These are phyloP conservation scores for Thelonectria rubi DNA, from an alignment of 2,329 filamentous ascomycete species.

Conservation along the genomic window DNA sequence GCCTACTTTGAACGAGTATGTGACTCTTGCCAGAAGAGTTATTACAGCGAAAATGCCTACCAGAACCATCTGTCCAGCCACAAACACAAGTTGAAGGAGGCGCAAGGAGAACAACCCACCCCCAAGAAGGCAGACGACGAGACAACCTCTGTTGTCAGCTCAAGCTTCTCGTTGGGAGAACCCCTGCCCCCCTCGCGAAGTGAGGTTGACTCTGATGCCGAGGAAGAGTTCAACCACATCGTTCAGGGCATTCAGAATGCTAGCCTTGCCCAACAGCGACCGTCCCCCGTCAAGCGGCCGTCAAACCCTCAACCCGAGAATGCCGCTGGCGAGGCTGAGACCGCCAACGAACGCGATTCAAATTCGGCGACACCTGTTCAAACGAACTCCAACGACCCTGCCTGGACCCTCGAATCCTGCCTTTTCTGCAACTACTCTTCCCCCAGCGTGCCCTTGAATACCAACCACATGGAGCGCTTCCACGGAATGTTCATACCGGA, in stretches of 20 bases:
- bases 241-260: slow-evolving; percentile 80
- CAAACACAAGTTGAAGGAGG: slow-evolving; percentile 77
- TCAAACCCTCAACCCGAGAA: slow-evolving; percentile 58
- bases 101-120: slow-evolving; percentile 51
- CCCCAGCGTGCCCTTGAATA: slow-evolving; percentile 76
- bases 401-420: slow-evolving; percentile 66
- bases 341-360: slow-evolving; percentile 53
- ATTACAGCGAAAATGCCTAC: slow-evolving; percentile 96
- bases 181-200: slow-evolving; percentile 64
- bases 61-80: slow-evolving; percentile 91
- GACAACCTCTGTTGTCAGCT: slow-evolving; percentile 84
- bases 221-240: slow-evolving; percentile 80
- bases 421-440: slow-evolving; percentile 94
- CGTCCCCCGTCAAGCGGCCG: slow-evolving; percentile 64
- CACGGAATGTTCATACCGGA: slow-evolving; percentile 98
- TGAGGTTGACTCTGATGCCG: slow-evolving; percentile 71
- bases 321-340: slow-evolving; percentile 56
- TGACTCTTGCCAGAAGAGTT: slow-evolving; percentile 85
- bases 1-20: slow-evolving; percentile 89
- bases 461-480: slow-evolving; percentile 88
- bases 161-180: slow-evolving; percentile 89
- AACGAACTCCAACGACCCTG: slow-evolving; percentile 44
- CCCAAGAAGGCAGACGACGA: slow-evolving; percentile 66
- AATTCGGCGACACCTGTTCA: slow-evolving; percentile 53
- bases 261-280: slow-evolving; percentile 66